Percentiles rank a stretch among this genome's conserved stretches.
These are phyloP conservation scores for Naumovozyma dairenensis DNA, from an alignment of 805 yeast genomes.

Conservation along the genomic window DNA sequence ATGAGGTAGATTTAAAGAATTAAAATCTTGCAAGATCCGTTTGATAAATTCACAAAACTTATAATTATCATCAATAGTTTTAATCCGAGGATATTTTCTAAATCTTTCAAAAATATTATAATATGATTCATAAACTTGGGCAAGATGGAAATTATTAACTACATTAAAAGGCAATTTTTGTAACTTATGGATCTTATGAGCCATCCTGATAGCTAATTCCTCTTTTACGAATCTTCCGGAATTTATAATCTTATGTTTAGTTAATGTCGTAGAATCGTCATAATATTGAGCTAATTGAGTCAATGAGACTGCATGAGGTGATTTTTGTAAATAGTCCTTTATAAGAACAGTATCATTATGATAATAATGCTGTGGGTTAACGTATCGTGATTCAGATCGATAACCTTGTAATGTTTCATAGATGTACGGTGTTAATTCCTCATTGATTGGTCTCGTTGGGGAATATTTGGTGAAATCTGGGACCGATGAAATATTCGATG, in stretches of 20 bases:
- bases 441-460: conserved; percentile 25
- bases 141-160: conserved; percentile 75
- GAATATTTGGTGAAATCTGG: conserved; percentile 32
- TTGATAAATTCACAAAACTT: conserved; percentile 57
- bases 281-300: conserved; percentile 87
- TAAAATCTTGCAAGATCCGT: conserved; percentile 60
- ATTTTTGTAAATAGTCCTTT: conserved; percentile 31
- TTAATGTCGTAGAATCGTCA: conserved; percentile 43
- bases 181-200: conserved; percentile 67
- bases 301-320: conserved; percentile 86
- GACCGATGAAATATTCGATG: conserved; percentile 20
- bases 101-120: conserved; percentile 81
- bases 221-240: conserved; percentile 84
- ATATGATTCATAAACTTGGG: conserved; percentile 81
- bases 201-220: conserved; percentile 77
- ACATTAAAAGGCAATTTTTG: conserved; percentile 78
- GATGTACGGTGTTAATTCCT: conserved; percentile 29
- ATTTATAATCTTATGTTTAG: conserved; percentile 63
- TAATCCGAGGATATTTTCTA: conserved; percentile 60
- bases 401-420: conserved; percentile 30
- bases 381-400: conserved; percentile 35
- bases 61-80: conserved; percentile 64
- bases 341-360: conserved; percentile 36
- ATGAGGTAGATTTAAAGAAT: conserved; percentile 74
- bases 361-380: conserved; percentile 71